These are phyloP conservation scores for Paramecium pentaurelia DNA, from an alignment of 73 alveolate genomes.

Conservation along the genomic window DNA sequence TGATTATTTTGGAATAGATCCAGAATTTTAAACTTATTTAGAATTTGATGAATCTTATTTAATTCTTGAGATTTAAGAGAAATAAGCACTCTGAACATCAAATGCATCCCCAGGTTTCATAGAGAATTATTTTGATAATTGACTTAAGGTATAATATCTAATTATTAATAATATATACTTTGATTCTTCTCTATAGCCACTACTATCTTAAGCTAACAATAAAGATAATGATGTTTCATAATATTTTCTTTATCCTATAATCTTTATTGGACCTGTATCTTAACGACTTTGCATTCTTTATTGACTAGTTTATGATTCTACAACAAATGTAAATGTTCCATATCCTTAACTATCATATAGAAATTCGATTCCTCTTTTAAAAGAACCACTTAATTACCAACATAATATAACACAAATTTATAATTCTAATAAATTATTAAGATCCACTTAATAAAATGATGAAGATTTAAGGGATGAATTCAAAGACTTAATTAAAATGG, in stretches of 20 bases:
- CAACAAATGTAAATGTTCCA: constrained; percentile 23
- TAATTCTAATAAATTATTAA: neutral
- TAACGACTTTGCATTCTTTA: neutral
- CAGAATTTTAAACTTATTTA: neutral
- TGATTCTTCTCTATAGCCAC: constrained; percentile 5
- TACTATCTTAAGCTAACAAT: neutral
- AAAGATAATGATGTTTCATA: constrained; percentile 24
- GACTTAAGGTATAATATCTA: neutral
- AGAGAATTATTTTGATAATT: neutral
- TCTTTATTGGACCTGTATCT: constrained; percentile 27
- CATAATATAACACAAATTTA: neutral
- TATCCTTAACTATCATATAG: neutral
- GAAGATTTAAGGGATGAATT: neutral
- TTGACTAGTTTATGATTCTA: neutral
- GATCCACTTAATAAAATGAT: neutral
- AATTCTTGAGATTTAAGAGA: neutral
- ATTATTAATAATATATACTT: neutral
- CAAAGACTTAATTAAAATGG: neutral
- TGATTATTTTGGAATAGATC: neutral
- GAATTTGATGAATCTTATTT: neutral
- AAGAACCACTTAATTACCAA: neutral
- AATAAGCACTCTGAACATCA: neutral
- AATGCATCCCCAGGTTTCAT: constrained; percentile 13
- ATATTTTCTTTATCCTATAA: neutral
- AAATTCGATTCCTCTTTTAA: constrained; percentile 25